Conservation (phyloP, 2,329 filamentous ascomycete genomes). For the Plenodomus lindquistii region DNA sequence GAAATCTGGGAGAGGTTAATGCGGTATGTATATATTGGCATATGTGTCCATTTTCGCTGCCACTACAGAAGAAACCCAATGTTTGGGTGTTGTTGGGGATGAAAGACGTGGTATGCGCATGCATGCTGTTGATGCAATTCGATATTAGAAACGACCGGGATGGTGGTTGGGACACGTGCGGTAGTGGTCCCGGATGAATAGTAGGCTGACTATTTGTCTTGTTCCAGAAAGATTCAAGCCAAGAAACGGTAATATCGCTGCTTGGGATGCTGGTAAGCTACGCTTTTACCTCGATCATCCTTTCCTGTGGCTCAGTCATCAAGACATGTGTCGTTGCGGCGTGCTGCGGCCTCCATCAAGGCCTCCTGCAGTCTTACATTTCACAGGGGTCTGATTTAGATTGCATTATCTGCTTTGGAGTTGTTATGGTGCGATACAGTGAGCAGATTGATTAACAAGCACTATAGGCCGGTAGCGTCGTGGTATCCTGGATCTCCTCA, state of each 20-base stretch:
- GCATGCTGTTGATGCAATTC: constrained; percentile 13
- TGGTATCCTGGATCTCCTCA: constrained; percentile 75
- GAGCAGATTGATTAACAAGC: constrained; percentile 19
- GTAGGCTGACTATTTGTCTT: constrained; percentile 14
- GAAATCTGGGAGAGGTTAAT: constrained; percentile 91
- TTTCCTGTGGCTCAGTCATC: neutral
- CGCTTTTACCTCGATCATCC: neutral
- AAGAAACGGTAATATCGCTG: constrained; percentile 90
- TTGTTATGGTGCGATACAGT: constrained; percentile 1
- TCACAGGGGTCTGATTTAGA: neutral
- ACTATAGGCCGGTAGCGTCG: constrained; percentile 69
- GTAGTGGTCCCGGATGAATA: constrained; percentile 14
- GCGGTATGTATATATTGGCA: constrained; percentile 58
- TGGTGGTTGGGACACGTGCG: constrained; percentile 16
- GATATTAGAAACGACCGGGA: constrained; percentile 14
- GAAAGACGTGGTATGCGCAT: constrained; percentile 5
- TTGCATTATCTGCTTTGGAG: neutral
- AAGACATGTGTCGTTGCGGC: neutral
- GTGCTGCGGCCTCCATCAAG: neutral
- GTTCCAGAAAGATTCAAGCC: constrained; percentile 78
- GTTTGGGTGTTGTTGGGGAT: constrained; percentile 17
- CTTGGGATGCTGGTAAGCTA: constrained; percentile 74
- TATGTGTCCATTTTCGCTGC: neutral
- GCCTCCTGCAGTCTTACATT: neutral
- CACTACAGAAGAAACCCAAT: neutral